Conservation (phyloP, 768 basidiomycete species). For the Chalciporus pseudorubinellus region DNA sequence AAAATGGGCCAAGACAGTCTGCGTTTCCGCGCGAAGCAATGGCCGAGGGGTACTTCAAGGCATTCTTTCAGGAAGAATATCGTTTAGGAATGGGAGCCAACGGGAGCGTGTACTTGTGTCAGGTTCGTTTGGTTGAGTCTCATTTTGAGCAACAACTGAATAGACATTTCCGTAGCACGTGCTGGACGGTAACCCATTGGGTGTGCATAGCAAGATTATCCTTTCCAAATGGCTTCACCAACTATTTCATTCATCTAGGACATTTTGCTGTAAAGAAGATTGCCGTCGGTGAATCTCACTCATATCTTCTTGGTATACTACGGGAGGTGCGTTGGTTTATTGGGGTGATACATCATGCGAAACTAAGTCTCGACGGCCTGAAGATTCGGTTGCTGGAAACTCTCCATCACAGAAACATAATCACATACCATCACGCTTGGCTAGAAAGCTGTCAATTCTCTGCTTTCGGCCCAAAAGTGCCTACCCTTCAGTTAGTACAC, state of each 20-base stretch:
- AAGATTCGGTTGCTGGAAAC: slow-evolving; percentile 83
- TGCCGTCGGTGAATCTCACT: slow-evolving; percentile 87
- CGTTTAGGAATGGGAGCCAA: slow-evolving; percentile 94
- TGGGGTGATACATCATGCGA: not conserved
- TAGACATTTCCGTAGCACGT: slow-evolving; percentile 54
- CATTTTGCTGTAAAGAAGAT: slow-evolving; percentile 97
- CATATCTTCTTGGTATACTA: slow-evolving; percentile 79
- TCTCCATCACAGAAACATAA: slow-evolving; percentile 88
- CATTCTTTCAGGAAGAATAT: slow-evolving; percentile 89
- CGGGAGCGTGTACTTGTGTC: slow-evolving; percentile 85
- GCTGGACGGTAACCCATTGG: slow-evolving; percentile 82
- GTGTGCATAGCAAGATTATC: slow-evolving; percentile 32
- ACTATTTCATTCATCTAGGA: slow-evolving; percentile 37
- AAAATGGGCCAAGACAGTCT: slow-evolving; percentile 12
- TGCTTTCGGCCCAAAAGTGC: slow-evolving; percentile 82
- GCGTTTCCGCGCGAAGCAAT: slow-evolving; percentile 68
- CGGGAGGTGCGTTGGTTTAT: slow-evolving; percentile 53
- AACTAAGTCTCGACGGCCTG: not conserved
- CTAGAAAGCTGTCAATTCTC: slow-evolving; percentile 85
- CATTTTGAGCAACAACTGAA: slow-evolving; percentile 1
- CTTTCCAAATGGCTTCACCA: not conserved
- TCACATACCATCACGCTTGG: slow-evolving; percentile 97
- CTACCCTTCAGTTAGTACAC: slow-evolving; percentile 73
- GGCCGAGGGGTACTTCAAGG: slow-evolving; percentile 90
- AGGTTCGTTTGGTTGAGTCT: slow-evolving; percentile 44